Evolutionary conservation across 1,284 basidiomycete species (phyloP), one percentile per base, ranked within the genome.

Genomic region (Chalciporus piperatoides): DNA sequence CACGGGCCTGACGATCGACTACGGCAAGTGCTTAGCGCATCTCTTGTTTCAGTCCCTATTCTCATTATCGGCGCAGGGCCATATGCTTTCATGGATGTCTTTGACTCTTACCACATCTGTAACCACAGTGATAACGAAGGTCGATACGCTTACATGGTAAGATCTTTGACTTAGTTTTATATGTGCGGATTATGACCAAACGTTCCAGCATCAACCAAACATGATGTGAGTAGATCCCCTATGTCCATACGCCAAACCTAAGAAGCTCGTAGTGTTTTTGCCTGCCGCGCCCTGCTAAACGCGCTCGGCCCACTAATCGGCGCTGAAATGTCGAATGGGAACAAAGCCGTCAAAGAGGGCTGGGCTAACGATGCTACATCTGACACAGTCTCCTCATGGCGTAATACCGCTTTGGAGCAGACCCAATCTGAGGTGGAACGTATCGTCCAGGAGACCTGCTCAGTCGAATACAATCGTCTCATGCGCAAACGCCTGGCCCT

Each of bases 31-130:
- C 41, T 28, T 30, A 14, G 30, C 11, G n/a, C 19, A 30, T 10
- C 36, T 23, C 30, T 21, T 11, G 41, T 17, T 23, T 7, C 24
- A 19, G 38, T 45, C 6, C 35, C 23, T 38, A 21, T 12, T 35
- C 37, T 27, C 28, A 41, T 39, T 25, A 47, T 33, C 14, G 23
- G 44, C 28, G 17, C 55, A 84, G 84, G 89, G 14, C 93, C 94
- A 41, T 98, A 90, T 61, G 92, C 92, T 0, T 97, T 97, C 71
- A 97, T 97, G 94, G 92, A 94, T 60, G 80, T 91, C 2, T 95
- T 85, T 58, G 86, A 97, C 61, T 67, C 82, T 0, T 74, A 78
- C 46, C 92, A 96, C 61, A 90, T 97, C 51, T 97, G 95, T 75
- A 98, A 98, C 62, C 94, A 97, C 64, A 85, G 85, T 0, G 96